Conservation (phyloP, 1,284 basidiomycete genomes). For the Papiliotrema nemorosa region DNA sequence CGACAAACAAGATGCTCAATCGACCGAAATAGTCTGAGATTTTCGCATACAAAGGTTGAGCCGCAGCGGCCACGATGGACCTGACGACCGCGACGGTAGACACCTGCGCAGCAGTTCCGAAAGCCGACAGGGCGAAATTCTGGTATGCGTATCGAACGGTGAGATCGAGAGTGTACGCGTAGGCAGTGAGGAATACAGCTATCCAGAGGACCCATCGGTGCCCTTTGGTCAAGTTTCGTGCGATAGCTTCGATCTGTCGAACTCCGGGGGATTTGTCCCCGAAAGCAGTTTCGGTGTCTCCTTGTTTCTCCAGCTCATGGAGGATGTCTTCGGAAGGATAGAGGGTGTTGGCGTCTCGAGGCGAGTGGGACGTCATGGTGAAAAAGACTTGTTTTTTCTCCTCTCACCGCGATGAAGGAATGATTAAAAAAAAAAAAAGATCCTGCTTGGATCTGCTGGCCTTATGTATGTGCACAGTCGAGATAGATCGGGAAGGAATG, state of each 20-base stretch:
- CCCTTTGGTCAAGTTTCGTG: slow-evolving; percentile 30
- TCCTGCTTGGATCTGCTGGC: no score
- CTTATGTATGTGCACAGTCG: no score
- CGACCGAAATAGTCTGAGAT: slow-evolving; percentile 49
- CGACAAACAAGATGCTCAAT: slow-evolving; percentile 41
- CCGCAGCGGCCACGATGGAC: slow-evolving; percentile 35
- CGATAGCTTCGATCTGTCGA: slow-evolving; percentile 44
- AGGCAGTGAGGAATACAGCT: slow-evolving; percentile 41
- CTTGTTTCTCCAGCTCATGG: slow-evolving; percentile 12
- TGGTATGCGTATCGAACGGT: slow-evolving; percentile 34
- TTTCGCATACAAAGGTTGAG: slow-evolving; percentile 41
- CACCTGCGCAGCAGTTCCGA: slow-evolving; percentile 25
- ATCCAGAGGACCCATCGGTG: slow-evolving; percentile 40
- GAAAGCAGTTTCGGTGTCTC: slow-evolving; percentile 17
- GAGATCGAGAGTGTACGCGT: slow-evolving; percentile 43
- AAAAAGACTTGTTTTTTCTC: neutral
- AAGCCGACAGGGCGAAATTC: slow-evolving; percentile 16
- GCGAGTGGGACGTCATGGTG: neutral
- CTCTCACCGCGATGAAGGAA: no score
- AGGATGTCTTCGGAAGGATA: slow-evolving; percentile 1
- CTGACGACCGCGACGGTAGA: slow-evolving; percentile 44
- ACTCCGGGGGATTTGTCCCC: slow-evolving; percentile 39
- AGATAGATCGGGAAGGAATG: no score
- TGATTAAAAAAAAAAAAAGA: no score
- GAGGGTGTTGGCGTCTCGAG: neutral